Conservation (phyloP, 345 rosid species). For the Microthlaspi erraticum region DNA sequence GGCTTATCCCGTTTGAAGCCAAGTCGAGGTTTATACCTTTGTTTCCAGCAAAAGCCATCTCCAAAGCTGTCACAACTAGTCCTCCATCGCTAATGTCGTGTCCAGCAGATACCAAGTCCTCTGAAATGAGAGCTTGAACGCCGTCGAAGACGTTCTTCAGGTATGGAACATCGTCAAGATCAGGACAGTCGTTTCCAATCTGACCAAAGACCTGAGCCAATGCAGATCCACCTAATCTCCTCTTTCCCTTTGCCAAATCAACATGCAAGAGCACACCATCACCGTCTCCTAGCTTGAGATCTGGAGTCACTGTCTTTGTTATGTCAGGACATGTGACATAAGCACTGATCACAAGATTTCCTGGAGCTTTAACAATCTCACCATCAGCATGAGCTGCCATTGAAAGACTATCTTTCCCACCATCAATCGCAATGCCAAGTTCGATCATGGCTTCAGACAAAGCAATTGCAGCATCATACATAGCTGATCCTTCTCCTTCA, state of each 20-base stretch:
- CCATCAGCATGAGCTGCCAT: constrained; percentile 87
- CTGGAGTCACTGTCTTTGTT: constrained; percentile 90
- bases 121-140: constrained; percentile 68
- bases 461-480: constrained; percentile 91
- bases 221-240: constrained; percentile 90
- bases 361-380: constrained; percentile 95
- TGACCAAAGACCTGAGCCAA: constrained; percentile 86
- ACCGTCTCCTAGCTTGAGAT: constrained; percentile 74
- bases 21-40: constrained; percentile 66
- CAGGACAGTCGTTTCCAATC: constrained; percentile 87
- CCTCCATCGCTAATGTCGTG: constrained; percentile 98
- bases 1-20: constrained; percentile 61
- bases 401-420: constrained; percentile 93
- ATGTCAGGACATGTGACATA: constrained; percentile 88
- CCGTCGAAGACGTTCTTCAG: constrained; percentile 72
- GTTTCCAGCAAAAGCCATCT: constrained; percentile 97
- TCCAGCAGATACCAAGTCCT: constrained; percentile 78
- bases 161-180: constrained; percentile 79
- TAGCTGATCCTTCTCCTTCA: constrained; percentile 93
- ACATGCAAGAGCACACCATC: constrained; percentile 76
- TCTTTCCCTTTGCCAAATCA: constrained; percentile 86
- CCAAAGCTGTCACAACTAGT: constrained; percentile 68
- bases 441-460: constrained; percentile 88
- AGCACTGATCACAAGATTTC: constrained; percentile 88
- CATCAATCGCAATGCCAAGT: constrained; percentile 96